phyloP scores from a whole-genome alignment of 257 asterid genomes.

The Anisodus tanguticus region DNA sequence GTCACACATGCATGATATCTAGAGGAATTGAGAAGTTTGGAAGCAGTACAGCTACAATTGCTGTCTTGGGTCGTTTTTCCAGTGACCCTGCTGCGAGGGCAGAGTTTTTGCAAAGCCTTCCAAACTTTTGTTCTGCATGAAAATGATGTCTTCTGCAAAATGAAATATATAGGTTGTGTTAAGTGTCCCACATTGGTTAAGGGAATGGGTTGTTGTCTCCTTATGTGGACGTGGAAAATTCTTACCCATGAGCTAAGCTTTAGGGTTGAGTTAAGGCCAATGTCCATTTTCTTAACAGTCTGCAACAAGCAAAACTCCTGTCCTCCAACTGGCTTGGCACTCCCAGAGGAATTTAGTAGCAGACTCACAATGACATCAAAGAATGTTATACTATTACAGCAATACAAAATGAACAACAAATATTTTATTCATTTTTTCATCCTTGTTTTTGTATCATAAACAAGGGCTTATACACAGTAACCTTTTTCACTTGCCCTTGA shows the following conservation, averaged over 20 bases:
- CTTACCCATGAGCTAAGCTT: too few relatives aligned
- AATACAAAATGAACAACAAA: neutral
- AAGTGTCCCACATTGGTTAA: neutral
- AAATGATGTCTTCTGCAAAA: slow-evolving; percentile 33
- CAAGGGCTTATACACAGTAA: neutral
- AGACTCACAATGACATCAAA: neutral
- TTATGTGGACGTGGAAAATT: too few relatives aligned
- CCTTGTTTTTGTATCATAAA: neutral
- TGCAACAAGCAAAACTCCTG: neutral
- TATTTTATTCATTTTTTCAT: neutral
- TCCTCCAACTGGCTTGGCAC: neutral
- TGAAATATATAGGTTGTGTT: neutral
- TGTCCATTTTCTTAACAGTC: neutral
- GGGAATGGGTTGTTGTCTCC: too few relatives aligned
- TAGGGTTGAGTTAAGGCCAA: too few relatives aligned
- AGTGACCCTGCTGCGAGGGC: slow-evolving; percentile 63
- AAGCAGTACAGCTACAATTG: slow-evolving; percentile 80
- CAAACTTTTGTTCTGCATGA: slow-evolving; percentile 40
- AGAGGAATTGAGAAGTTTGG: slow-evolving; percentile 88
- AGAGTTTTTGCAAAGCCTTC: slow-evolving; percentile 73
- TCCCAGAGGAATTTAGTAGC: neutral
- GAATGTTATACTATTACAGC: neutral
- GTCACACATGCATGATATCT: slow-evolving; percentile 87
- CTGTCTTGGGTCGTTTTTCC: slow-evolving; percentile 79
- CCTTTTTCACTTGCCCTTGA: neutral